Base-by-base conservation (phyloP, 2,329 filamentous ascomycete species). In the Botrytis pseudocinerea region DNA sequence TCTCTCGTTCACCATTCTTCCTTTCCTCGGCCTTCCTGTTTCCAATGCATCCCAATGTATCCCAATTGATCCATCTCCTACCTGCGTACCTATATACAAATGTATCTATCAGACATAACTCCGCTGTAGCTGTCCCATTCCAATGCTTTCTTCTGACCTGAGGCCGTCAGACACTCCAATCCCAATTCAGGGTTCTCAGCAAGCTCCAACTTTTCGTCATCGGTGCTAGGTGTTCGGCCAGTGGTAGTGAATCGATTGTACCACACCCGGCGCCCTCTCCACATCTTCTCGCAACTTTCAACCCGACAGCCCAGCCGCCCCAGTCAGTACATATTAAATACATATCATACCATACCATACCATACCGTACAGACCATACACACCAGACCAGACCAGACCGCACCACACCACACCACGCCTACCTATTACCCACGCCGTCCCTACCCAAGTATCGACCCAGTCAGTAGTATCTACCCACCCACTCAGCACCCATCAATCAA, bases 11-110 rank as follows among this genome's bases (percentile, higher is more conserved):
- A 22, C 2, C 25, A 54, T n/a, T 28, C 51, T 16, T 54, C 51
- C 48, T 28, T 54, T 54, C 6, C n/a, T 28, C 18, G 2, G 6
- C 14, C 25, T 28, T 28, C 14, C 14, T 16, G 8, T 54, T 16
- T 54, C 14, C 25, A 3, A 7, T 1, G 9, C n/a, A 38, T 38
- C 35, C 35, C 5, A 10, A 7, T 1, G 9, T 54, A 38, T 38
- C 35, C 35, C 5, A 10, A 54, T 54, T 12, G 1, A 28, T 54
- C n/a, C n/a, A 54, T 7, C 10, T 25, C 0, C 22, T 25, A 51
- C 3, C 4, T 6, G 4, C 2, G 2, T 25, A 4, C 4, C 4
- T 12, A 1, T 38, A 4, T 38, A 38, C 4, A 5, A 1, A 25
- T 1, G 22, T 48, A 25, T 48, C 1, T 25, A 48, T 12, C 8